Evolutionary conservation across 208 protist genomes (phyloP).

Genomic region (Herpetomonas muscarum): DNA sequence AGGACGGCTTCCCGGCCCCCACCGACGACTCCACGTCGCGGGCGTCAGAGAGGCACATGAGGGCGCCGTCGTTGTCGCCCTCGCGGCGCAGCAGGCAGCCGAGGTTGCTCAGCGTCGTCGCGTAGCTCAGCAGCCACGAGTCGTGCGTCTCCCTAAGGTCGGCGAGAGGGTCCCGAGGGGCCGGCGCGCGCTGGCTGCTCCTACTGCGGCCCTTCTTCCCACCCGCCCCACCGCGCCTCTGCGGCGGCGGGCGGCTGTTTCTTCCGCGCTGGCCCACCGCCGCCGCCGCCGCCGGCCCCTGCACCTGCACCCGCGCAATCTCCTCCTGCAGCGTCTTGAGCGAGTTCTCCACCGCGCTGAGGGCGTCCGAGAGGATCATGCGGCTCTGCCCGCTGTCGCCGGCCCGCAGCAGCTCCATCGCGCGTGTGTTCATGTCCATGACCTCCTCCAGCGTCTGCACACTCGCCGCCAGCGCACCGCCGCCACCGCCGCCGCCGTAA

Average conservation of each 20-base stretch:
- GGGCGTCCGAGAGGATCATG: constrained; percentile 22
- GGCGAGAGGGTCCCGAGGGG: not conserved
- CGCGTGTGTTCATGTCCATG: constrained; percentile 56
- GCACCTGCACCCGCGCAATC: not conserved
- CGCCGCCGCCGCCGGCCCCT: not conserved
- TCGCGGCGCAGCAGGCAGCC: constrained; percentile 75
- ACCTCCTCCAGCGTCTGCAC: constrained; percentile 44
- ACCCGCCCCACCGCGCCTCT: too few relatives aligned
- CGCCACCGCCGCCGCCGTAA: constrained; percentile 31
- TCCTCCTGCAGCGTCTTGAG: constrained; percentile 1
- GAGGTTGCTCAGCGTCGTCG: constrained; percentile 75
- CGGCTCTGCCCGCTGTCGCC: constrained; percentile 40
- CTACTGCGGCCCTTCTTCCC: too few relatives aligned
- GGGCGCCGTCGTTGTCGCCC: constrained; percentile 34
- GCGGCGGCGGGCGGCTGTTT: not conserved
- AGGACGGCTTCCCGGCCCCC: constrained; percentile 55
- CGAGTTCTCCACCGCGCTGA: constrained; percentile 21
- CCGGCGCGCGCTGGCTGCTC: not conserved
- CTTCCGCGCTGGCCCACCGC: not conserved
- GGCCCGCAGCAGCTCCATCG: constrained; percentile 54
- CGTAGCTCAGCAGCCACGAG: constrained; percentile 59
- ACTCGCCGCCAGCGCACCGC: constrained; percentile 49
- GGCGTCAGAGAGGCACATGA: constrained; percentile 42
- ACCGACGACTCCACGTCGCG: constrained; percentile 49
- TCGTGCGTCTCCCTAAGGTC: constrained; percentile 9